Percentiles rank a stretch among this genome's conserved stretches.
These are phyloP conservation scores for Neolentinus lepideus DNA, from an alignment of 1,284 basidiomycete species.

Conservation along the genomic window DNA sequence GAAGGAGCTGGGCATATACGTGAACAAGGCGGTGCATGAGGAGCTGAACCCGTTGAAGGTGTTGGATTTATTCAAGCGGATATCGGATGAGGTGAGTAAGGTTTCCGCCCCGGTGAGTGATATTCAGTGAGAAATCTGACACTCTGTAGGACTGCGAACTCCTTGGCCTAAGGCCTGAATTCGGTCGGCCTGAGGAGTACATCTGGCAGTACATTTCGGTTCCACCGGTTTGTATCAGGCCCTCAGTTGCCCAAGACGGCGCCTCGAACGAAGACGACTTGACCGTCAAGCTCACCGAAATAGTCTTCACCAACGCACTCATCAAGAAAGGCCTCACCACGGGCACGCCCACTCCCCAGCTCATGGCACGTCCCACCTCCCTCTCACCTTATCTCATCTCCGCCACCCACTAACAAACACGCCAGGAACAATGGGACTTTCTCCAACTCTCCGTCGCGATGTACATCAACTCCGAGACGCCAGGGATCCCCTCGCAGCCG, in stretches of 20 bases:
- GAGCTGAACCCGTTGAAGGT: constrained; percentile 95
- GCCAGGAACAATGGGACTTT: constrained; percentile 96
- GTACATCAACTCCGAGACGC: constrained; percentile 98
- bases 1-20: constrained; percentile 80
- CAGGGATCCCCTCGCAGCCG: constrained; percentile 81
- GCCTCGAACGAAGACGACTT: constrained; percentile 98
- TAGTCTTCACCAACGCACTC: constrained; percentile 91
- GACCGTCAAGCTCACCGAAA: constrained; percentile 96
- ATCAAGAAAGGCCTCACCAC: constrained; percentile 89
- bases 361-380: constrained; percentile 63
- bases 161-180: constrained; percentile 83
- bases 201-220: constrained; percentile 99
- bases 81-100: constrained; percentile 84
- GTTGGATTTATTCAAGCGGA: constrained; percentile 87
- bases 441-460: constrained; percentile 92
- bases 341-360: constrained; percentile 82
- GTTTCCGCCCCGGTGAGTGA: neutral
- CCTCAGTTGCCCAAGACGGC: constrained; percentile 95
- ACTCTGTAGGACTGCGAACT: constrained; percentile 84
- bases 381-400: constrained; percentile 6
- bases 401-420: constrained; percentile 2
- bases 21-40: constrained; percentile 87
- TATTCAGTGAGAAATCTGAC: neutral
- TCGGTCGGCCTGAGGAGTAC: constrained; percentile 94
- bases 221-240: constrained; percentile 95